Evolutionary conservation across 768 basidiomycete species (phyloP), one percentile per base, ranked within the genome.

Genomic region (Naganishia vishniacii): DNA sequence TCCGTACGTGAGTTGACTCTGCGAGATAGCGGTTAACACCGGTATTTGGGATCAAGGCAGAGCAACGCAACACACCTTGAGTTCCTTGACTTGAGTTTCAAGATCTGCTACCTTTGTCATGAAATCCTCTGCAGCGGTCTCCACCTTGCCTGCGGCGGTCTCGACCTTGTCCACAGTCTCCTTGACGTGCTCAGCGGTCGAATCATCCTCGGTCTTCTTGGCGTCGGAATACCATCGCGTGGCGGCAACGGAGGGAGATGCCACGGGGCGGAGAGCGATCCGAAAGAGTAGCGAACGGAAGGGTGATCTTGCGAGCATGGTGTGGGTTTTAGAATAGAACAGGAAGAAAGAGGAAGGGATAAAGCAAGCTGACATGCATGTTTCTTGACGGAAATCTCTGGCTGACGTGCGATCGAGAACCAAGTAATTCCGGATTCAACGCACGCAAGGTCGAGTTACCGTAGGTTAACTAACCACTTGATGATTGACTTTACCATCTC

Each of bases 1-100:
- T 63, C 89, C 82, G 75, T 97, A 95, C 49, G 88, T 86, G 70
- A 95, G 82, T 67, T 91, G 89, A 75, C 86, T 83, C 94, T 95
- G 76, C 32, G 15, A 59, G 69, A 5, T 56, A 44, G 42, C n/a
- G 11, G 42, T 44, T 18, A 44, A 18, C 42, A 15, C 7, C 6
- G 42, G n/a, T n/a, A n/a, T 8, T 5, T 18, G n/a, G 5, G 9
- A 15, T 18, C 13, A 12, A 8, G 9, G 25, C 47, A 5, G 47
- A 46, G 45, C 7, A 13, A 29, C 20, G 12, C 15, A 9, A 76
- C 91, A 89, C 69, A 85, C 84, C 80, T 90, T 86, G 64, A 94
- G 80, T 73, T 87, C 86, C 66, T 76, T 74, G 64, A 78, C 45
- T 62, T 72, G 69, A 11, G 67, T 53, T 31, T 73, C 68, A 28